Evolutionary conservation across 495 filamentous ascomycete species (phyloP).

Genomic region (Penicillium ucsense): DNA sequence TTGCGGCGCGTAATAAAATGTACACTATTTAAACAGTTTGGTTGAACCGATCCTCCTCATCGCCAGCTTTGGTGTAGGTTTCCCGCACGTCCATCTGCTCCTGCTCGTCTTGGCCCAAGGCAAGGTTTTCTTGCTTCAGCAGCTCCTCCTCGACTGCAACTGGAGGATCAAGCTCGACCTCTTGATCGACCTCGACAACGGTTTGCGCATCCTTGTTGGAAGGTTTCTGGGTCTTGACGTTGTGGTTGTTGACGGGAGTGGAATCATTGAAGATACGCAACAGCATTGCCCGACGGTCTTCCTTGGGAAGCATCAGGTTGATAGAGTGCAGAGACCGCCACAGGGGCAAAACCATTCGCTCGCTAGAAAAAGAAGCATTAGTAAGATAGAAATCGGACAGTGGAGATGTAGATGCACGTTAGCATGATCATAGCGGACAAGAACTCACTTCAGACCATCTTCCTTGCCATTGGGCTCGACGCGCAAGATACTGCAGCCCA

Average conservation of each 20-base stretch:
- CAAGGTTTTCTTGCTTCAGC: slow-evolving; percentile 25
- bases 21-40: slow-evolving; percentile 26
- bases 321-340: slow-evolving; percentile 82
- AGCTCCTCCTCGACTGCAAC: slow-evolving; percentile 28
- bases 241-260: slow-evolving; percentile 49
- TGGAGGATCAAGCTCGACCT: slow-evolving; percentile 9
- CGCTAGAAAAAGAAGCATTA: slow-evolving; percentile 26
- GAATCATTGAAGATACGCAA: slow-evolving; percentile 82
- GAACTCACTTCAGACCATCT: slow-evolving; percentile 54
- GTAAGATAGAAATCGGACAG: no score
- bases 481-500: slow-evolving; percentile 86
- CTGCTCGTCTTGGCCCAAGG: slow-evolving; percentile 32
- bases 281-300: slow-evolving; percentile 87
- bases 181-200: not conserved
- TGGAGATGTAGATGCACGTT: no score
- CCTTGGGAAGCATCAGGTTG: slow-evolving; percentile 96
- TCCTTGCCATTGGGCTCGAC: slow-evolving; percentile 61
- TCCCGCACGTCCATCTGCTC: slow-evolving; percentile 27
- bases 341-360: slow-evolving; percentile 77
- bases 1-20: no score
- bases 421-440: not conserved
- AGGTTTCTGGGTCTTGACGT: slow-evolving; percentile 30
- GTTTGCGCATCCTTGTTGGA: slow-evolving; percentile 7
- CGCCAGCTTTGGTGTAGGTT: slow-evolving; percentile 30
- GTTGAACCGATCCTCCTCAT: slow-evolving; percentile 36